A percentile compares a stretch with the other conserved stretches of the same genome.
phyloP scores from a whole-genome alignment of 2,329 filamentous ascomycete species.

The Pseudogymnoascus sp. region DNA sequence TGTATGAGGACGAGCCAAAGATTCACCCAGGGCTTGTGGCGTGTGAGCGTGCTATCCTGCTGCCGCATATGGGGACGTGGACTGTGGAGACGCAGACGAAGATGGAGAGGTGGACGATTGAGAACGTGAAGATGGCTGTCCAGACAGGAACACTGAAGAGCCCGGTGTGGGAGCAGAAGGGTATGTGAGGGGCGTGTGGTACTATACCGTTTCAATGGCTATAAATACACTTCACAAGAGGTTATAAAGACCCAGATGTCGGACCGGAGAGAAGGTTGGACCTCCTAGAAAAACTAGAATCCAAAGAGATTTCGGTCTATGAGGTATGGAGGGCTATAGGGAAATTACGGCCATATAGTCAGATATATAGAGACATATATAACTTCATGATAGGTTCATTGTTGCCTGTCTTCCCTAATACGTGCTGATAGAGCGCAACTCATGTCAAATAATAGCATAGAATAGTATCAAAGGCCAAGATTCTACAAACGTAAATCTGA shows the following conservation, averaged over 20 bases:
- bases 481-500: not conserved
- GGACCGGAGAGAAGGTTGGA: not conserved
- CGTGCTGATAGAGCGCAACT: not conserved
- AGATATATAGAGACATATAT: not conserved
- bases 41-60: conserved; percentile 63
- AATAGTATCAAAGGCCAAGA: not conserved
- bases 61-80: conserved; percentile 84
- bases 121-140: conserved; percentile 58
- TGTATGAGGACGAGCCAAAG: conserved; percentile 73
- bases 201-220: not conserved
- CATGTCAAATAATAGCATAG: not conserved
- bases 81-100: conserved; percentile 56
- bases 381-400: not conserved
- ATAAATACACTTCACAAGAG: not conserved
- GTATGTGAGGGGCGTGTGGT: conserved; percentile 27
- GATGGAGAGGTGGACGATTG: conserved; percentile 71
- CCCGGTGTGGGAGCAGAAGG: conserved; percentile 63
- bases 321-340: not conserved
- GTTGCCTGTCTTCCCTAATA: not conserved
- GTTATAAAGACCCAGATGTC: not conserved
- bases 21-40: conserved; percentile 63
- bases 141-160: conserved; percentile 54
- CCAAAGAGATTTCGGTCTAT: not conserved
- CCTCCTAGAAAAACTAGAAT: not conserved
- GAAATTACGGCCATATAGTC: not conserved